Conservation (phyloP, 441 rosid genomes). For the Mallotus japonicus region DNA sequence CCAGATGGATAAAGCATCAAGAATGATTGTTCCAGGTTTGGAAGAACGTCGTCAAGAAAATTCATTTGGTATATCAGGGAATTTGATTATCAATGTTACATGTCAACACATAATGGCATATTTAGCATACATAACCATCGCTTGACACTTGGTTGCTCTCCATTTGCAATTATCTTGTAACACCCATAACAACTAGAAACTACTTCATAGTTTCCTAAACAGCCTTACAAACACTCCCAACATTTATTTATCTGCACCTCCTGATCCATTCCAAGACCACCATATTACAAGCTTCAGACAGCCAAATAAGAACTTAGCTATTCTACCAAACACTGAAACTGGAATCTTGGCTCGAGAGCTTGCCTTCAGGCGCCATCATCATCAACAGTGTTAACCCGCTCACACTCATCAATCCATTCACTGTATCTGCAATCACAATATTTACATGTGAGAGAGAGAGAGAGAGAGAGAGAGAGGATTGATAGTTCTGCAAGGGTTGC, state of each 20-base stretch:
- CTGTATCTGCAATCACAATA: constrained; percentile 37
- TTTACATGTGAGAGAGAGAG: background rate
- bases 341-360: constrained; percentile 11
- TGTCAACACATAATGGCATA: background rate
- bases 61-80: background rate
- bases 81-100: constrained; percentile 1
- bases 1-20: background rate
- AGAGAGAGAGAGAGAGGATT: background rate
- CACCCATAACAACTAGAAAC: background rate
- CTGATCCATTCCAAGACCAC: background rate
- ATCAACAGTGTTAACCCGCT: constrained; percentile 68
- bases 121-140: background rate
- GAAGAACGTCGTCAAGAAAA: background rate
- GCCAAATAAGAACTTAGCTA: background rate
- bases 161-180: background rate
- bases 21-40: background rate
- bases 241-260: background rate
- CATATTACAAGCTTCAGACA: constrained; percentile 6
- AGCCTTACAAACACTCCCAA: background rate
- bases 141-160: background rate
- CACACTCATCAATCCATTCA: constrained; percentile 91
- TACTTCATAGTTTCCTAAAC: background rate
- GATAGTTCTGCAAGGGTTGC: background rate
- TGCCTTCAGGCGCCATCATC: constrained; percentile 59
- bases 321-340: background rate